Evolutionary conservation across 345 rosid genomes (phyloP), one percentile per base, ranked within the genome.

Genomic region (Eucalyptus sp.): DNA sequence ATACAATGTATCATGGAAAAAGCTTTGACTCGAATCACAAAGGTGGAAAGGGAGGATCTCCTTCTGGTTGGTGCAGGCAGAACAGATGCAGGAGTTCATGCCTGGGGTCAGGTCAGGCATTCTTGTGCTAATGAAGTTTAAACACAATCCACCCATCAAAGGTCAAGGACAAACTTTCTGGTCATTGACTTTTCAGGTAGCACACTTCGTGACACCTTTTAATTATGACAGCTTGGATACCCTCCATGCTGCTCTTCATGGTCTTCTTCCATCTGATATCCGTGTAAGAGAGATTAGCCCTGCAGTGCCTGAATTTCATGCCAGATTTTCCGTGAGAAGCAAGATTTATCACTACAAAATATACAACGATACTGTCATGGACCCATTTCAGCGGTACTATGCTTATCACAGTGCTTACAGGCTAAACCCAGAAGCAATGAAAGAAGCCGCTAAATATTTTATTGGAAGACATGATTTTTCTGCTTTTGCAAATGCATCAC

Each of bases 1-100:
- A 87, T 97, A 90, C 98, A 97, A 87, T 96, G 96, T 89, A 49
- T 94, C 81, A 33, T 97, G 58, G 98, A 97, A 89, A 92, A 94
- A 88, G 96, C 98, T 86, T 94, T 96, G 89, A 89, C 90, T 91
- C 94, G 89, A 91, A 92, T 87, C 87, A 96, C 99, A 11, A 95
- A 96, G 91, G 93, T 97, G 60, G 90, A 90, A 90, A 90, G 99
- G 86, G 92, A 94, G 91, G 91, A 95, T 90, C 96, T 97, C 86
- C 92, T 31, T 86, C 90, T 97, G 22, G 99, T 96, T 87, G 99
- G 97, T 79, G 98, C 99, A 2, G 93, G 99, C 88, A 92, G 99
- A 91, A 97, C 99, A 12, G 99, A 96, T 92, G 91, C 96, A 50
- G 99, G 99, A 86, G 99, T 97, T 90, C 99, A 97, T 90, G 99